Conservation (phyloP, 2,329 filamentous ascomycete genomes). For the Ophiobolus disseminans region DNA sequence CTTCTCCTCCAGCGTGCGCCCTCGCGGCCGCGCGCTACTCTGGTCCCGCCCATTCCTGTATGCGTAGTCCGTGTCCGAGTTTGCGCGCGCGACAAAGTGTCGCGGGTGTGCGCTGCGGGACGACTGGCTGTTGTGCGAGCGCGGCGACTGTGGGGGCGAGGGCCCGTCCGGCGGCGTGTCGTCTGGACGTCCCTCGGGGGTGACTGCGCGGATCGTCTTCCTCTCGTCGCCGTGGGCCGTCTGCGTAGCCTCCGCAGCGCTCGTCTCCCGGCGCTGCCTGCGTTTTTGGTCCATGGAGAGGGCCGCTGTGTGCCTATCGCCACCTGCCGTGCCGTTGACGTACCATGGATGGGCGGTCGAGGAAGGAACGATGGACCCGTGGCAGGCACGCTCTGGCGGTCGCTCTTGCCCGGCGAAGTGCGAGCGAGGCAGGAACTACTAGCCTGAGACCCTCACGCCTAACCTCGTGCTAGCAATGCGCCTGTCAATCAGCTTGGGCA, state of each 20-base stretch:
- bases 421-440: neutral
- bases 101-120: conserved; percentile 34
- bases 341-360: conserved; percentile 32
- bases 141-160: conserved; percentile 43
- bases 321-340: conserved; percentile 14
- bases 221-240: conserved; percentile 20
- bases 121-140: conserved; percentile 30
- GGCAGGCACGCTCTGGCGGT: neutral
- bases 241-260: conserved; percentile 27
- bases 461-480: neutral
- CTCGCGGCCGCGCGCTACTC: conserved; percentile 59
- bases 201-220: conserved; percentile 67
- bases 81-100: conserved; percentile 38
- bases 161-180: conserved; percentile 16
- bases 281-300: conserved; percentile 37
- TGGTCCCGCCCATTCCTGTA: conserved; percentile 52
- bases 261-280: conserved; percentile 35
- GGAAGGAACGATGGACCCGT: conserved; percentile 13
- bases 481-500: conserved; percentile 3
- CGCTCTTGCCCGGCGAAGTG: neutral
- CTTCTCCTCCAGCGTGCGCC: conserved; percentile 59
- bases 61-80: conserved; percentile 43
- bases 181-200: conserved; percentile 61
- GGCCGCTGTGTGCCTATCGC: conserved; percentile 19
- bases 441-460: neutral